Conservation (phyloP, 2,329 filamentous ascomycete genomes). For the Verticillium isaacii region DNA sequence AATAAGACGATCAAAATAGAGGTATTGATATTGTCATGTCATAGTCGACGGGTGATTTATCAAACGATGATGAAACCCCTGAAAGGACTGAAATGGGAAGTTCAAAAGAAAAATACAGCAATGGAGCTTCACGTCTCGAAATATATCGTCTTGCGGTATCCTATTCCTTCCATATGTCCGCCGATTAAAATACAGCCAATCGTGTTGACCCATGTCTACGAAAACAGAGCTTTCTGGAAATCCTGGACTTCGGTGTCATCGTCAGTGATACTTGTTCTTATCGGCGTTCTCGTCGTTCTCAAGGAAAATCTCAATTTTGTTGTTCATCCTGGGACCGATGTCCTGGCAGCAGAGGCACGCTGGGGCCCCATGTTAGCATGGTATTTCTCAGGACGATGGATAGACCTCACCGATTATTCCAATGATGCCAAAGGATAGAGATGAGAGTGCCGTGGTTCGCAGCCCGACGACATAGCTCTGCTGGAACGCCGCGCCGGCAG, state of each 20-base stretch:
- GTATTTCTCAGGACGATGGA: neutral
- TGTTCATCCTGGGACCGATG: constrained; percentile 28
- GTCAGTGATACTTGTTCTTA: constrained; percentile 21
- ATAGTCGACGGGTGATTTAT: too few species aligned
- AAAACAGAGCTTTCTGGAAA: neutral
- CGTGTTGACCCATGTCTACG: too few species aligned
- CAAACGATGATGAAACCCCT: too few species aligned
- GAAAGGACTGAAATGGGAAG: too few species aligned
- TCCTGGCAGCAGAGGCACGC: constrained; percentile 26
- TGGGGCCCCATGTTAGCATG: constrained; percentile 4
- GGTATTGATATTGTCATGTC: too few species aligned
- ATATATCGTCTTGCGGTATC: too few species aligned
- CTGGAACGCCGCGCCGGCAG: constrained; percentile 22
- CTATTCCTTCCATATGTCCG: too few species aligned
- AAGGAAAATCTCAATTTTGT: constrained; percentile 30
- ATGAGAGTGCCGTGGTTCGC: constrained; percentile 21
- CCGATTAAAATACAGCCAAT: too few species aligned
- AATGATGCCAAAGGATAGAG: constrained; percentile 22
- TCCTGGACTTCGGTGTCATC: neutral
- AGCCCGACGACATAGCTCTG: constrained; percentile 24
- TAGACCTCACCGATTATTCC: constrained; percentile 20
- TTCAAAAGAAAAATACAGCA: too few species aligned
- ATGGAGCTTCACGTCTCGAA: too few species aligned
- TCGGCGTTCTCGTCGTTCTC: constrained; percentile 26
- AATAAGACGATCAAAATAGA: too few species aligned